Evolutionary conservation across 768 basidiomycete genomes (phyloP).

Genomic region (Naematelia encephala): DNA sequence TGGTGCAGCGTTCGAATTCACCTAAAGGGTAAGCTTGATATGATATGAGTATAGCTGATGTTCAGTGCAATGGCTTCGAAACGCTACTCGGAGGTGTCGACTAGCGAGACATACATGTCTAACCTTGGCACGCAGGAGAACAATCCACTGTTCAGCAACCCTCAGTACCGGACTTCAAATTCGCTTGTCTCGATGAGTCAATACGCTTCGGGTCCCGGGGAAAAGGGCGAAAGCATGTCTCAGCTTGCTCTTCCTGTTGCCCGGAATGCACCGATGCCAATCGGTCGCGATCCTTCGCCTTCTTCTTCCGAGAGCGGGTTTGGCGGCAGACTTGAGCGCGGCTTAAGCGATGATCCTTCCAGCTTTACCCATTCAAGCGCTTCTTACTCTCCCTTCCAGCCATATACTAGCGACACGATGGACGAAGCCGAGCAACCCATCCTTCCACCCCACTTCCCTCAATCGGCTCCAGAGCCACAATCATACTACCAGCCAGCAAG

Average conservation of each 20-base stretch:
- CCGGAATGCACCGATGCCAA: conserved; percentile 45
- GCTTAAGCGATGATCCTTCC: conserved; percentile 28
- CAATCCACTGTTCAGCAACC: conserved; percentile 40
- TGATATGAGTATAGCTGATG: conserved; percentile 10
- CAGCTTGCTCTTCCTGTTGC: conserved; percentile 38
- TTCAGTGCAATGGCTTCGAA: conserved; percentile 44
- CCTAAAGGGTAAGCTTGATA: conserved; percentile 51
- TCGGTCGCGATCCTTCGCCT: conserved; percentile 47
- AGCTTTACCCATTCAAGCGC: conserved; percentile 13
- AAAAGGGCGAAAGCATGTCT: conserved; percentile 66
- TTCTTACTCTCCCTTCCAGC: conserved; percentile 20
- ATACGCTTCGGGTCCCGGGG: conserved; percentile 23
- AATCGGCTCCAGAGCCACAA: conserved; percentile 47
- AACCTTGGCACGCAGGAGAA: conserved; percentile 35
- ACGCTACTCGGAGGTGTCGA: conserved; percentile 74
- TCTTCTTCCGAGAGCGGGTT: conserved; percentile 44
- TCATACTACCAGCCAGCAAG: conserved; percentile 29
- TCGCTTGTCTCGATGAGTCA: conserved; percentile 42
- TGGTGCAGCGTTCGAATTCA: conserved; percentile 51
- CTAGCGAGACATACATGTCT: conserved; percentile 62
- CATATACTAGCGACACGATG: conserved; percentile 10
- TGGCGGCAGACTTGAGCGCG: conserved; percentile 22
- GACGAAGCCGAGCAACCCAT: conserved; percentile 39
- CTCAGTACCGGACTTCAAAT: conserved; percentile 40
- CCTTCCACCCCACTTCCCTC: conserved; percentile 33